phyloP scores from a whole-genome alignment of 225 moss, liverwort and hornwort species.

The Ulota crispa region DNA sequence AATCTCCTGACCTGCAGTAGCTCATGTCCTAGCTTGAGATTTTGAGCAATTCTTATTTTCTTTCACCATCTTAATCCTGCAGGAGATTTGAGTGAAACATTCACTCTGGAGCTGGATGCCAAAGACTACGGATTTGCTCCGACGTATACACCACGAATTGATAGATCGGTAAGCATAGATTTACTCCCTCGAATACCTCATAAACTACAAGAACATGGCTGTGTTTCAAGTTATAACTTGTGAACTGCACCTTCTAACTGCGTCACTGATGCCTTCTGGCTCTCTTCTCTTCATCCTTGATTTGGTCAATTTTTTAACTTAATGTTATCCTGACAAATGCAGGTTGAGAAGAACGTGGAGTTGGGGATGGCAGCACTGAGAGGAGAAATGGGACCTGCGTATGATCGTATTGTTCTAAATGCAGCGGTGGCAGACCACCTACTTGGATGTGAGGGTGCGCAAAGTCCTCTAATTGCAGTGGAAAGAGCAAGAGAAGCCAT shows the following conservation, averaged over 20 bases:
- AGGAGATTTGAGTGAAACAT: constrained; percentile 70
- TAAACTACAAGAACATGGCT: background rate
- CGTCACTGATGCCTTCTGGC: background rate
- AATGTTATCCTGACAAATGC: constrained; percentile 18
- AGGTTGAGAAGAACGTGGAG: constrained; percentile 72
- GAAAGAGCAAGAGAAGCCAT: constrained; percentile 77
- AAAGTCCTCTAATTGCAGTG: constrained; percentile 53
- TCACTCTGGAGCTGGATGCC: constrained; percentile 63
- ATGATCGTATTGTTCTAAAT: constrained; percentile 82
- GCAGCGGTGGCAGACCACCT: constrained; percentile 80
- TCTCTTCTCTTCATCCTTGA: background rate
- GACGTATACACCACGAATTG: constrained; percentile 70
- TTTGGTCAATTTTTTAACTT: background rate
- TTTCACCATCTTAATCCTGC: background rate
- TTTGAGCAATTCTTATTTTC: background rate
- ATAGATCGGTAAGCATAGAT: constrained; percentile 52
- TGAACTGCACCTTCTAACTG: background rate
- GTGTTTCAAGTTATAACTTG: background rate
- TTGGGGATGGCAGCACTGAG: constrained; percentile 72
- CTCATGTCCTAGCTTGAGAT: background rate
- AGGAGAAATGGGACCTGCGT: constrained; percentile 73
- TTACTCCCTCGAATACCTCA: background rate
- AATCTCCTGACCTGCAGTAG: background rate
- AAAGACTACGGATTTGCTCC: constrained; percentile 65
- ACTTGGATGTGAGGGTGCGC: constrained; percentile 73